These are phyloP conservation scores for Rhodomyrtus psidioides DNA, from an alignment of 441 rosid genomes.

Conservation along the genomic window DNA sequence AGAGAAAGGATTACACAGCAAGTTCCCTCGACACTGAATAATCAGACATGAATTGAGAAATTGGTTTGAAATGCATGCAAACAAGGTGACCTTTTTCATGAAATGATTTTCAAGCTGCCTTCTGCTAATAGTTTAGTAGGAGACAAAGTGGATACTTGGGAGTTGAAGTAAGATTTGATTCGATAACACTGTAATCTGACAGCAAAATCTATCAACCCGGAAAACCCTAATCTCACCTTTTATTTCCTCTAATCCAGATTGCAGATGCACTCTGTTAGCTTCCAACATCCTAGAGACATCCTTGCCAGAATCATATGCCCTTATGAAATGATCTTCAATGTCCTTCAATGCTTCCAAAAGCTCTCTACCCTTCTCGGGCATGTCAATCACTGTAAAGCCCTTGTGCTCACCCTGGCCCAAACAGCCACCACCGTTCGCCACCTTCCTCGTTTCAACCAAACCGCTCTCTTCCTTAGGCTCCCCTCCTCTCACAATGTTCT, in stretches of 20 bases:
- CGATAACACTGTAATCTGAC: neutral
- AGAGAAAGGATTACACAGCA: neutral
- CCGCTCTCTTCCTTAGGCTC: neutral
- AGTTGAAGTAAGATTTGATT: neutral
- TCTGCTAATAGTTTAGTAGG: neutral
- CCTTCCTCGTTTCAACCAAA: constrained; percentile 21
- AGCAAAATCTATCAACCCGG: neutral
- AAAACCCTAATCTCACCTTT: constrained; percentile 25
- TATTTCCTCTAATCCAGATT: constrained; percentile 37
- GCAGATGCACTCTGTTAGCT: constrained; percentile 35
- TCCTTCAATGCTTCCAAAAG: constrained; percentile 47
- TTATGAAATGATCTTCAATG: constrained; percentile 41
- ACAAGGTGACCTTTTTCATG: neutral
- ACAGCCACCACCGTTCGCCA: constrained; percentile 15
- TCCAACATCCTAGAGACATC: constrained; percentile 54
- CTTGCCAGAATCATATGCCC: constrained; percentile 49
- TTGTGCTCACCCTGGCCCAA: constrained; percentile 27
- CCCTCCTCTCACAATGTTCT: constrained; percentile 13
- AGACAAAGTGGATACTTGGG: neutral
- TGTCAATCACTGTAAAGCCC: constrained; percentile 29
- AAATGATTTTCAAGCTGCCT: neutral
- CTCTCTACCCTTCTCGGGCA: constrained; percentile 30
- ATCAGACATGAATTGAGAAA: neutral
- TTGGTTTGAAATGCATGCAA: neutral
- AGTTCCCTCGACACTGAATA: neutral